A percentile compares a stretch with the other conserved stretches of the same genome.
Conservation (phyloP, 768 basidiomycete species). For the Trametes elegans region DNA sequence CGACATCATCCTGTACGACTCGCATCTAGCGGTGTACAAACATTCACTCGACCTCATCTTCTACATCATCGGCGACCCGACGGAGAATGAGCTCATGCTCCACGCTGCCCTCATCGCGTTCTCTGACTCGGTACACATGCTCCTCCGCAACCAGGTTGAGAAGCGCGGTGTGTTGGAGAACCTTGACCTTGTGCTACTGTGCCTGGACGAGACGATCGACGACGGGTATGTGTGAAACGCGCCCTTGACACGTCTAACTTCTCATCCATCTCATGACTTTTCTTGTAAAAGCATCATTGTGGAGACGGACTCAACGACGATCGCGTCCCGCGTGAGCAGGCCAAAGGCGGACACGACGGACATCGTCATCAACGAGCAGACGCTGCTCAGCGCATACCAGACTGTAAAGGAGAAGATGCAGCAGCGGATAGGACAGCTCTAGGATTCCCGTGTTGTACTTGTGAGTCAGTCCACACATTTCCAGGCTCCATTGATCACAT, state of each 20-base stretch:
- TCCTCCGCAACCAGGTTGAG: constrained; percentile 91
- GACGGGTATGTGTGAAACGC: constrained; percentile 98
- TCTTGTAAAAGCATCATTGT: constrained; percentile 76
- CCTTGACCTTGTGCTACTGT: constrained; percentile 86
- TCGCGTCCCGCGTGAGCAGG: constrained; percentile 90
- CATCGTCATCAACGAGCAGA: constrained; percentile 98
- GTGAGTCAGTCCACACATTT: not conserved
- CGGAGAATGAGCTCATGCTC: constrained; percentile 96
- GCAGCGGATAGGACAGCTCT: constrained; percentile 78
- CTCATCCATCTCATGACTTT: not conserved
- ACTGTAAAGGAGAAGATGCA: constrained; percentile 84
- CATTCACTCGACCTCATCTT: constrained; percentile 95
- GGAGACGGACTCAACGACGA: constrained; percentile 94
- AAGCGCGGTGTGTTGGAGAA: constrained; percentile 94
- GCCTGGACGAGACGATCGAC: constrained; percentile 95
- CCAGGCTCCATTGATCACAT: not conserved
- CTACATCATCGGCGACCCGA: constrained; percentile 84
- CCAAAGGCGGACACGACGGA: constrained; percentile 93
- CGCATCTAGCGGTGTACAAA: constrained; percentile 88
- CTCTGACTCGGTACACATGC: constrained; percentile 79
- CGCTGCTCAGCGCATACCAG: constrained; percentile 89
- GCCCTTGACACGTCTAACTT: too few relatives aligned
- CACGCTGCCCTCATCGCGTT: constrained; percentile 81
- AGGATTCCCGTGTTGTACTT: constrained; percentile 26
- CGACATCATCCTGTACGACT: constrained; percentile 91